Evolutionary conservation across 139 green algal species (phyloP).

Genomic region (Pleodorina starrii): DNA sequence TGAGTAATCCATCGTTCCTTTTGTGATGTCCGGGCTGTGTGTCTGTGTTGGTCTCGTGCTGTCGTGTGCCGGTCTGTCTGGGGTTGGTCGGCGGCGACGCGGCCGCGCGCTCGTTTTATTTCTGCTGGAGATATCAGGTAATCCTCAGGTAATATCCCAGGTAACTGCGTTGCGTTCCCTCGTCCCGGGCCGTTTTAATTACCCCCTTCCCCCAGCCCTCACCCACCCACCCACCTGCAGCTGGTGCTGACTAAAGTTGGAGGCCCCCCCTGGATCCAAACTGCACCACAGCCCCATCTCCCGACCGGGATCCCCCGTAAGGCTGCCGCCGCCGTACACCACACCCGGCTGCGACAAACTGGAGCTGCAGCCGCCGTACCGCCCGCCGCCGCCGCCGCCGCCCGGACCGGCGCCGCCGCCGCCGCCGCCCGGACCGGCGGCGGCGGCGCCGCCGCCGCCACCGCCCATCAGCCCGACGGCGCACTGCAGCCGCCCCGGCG

Average conservation of each 20-base stretch:
- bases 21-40: too few relatives aligned
- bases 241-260: slow-evolving; percentile 28
- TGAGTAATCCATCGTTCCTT: too few relatives aligned
- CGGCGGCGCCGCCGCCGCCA: not conserved
- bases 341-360: slow-evolving; percentile 1
- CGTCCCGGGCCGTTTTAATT: too few relatives aligned
- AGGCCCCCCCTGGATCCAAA: not conserved
- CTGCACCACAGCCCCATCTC: slow-evolving; percentile 20
- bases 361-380: not conserved
- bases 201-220: too few relatives aligned
- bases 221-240: slow-evolving; percentile 33
- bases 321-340: not conserved
- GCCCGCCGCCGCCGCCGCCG: not conserved
- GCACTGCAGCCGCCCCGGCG: not conserved
- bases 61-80: too few relatives aligned
- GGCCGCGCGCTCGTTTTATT: too few relatives aligned
- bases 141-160: too few relatives aligned
- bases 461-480: not conserved
- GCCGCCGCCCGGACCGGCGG: not conserved
- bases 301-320: not conserved
- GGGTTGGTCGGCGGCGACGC: too few relatives aligned
- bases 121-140: too few relatives aligned
- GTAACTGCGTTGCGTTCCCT: too few relatives aligned
- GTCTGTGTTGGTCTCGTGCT: too few relatives aligned
- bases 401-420: not conserved